A percentile compares a stretch with the other conserved stretches of the same genome.
phyloP scores from a whole-genome alignment of 2,329 filamentous ascomycete species.

The Botrytis porri region DNA sequence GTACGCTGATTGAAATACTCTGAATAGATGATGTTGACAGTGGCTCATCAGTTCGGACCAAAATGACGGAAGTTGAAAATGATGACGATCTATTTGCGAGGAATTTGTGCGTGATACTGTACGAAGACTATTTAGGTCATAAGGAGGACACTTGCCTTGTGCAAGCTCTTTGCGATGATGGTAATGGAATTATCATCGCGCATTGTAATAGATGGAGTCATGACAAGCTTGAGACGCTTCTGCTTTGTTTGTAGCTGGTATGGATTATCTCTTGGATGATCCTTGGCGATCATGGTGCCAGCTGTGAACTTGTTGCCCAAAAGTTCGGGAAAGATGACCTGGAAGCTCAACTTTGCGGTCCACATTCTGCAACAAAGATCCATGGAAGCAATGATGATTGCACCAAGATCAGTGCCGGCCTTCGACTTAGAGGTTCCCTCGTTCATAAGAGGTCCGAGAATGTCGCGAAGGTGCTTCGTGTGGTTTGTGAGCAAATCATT shows the following conservation, averaged over 20 bases:
- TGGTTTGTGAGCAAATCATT: constrained; percentile 25
- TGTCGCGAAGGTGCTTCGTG: constrained; percentile 40
- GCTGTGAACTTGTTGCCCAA: constrained; percentile 49
- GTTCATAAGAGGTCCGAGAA: constrained; percentile 46
- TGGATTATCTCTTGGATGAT: constrained; percentile 43
- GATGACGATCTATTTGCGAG: constrained; percentile 13
- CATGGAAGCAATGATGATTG: constrained; percentile 29
- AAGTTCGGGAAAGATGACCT: constrained; percentile 51
- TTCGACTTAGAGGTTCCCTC: constrained; percentile 37
- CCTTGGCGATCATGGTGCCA: constrained; percentile 45
- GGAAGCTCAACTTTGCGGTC: constrained; percentile 42
- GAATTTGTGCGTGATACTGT: not conserved
- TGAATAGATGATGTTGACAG: constrained; percentile 6
- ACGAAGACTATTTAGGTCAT: constrained; percentile 26
- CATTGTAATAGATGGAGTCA: constrained; percentile 54
- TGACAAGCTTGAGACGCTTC: constrained; percentile 52
- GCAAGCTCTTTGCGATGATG: constrained; percentile 18
- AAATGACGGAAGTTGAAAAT: constrained; percentile 5
- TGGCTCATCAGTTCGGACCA: constrained; percentile 5
- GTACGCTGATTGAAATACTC: constrained; percentile 9
- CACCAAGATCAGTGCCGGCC: constrained; percentile 43
- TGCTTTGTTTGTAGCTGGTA: constrained; percentile 49
- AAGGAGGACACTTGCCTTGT: constrained; percentile 32
- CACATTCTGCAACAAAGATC: constrained; percentile 46
- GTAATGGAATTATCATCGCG: constrained; percentile 45